phyloP scores from a whole-genome alignment of 805 yeast species.

The Yueomyces sinensis region DNA sequence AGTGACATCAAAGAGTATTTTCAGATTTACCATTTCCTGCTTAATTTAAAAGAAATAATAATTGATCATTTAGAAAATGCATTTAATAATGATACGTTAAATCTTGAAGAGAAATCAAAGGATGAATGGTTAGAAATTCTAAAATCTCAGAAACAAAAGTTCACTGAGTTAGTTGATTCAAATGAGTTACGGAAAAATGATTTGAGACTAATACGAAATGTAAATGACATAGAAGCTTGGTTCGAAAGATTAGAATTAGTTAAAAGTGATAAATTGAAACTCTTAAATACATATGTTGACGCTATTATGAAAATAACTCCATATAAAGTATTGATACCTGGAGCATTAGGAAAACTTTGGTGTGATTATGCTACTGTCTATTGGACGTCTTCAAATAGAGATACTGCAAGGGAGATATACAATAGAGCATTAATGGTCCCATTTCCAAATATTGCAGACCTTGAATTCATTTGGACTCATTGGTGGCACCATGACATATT shows the following conservation, averaged over 20 bases:
- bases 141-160: slow-evolving; percentile 27
- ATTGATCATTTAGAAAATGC: slow-evolving; percentile 12
- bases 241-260: slow-evolving; percentile 40
- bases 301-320: slow-evolving; percentile 64
- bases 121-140: slow-evolving; percentile 27
- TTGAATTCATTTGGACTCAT: slow-evolving; percentile 54
- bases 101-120: background rate
- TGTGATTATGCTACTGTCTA: slow-evolving; percentile 52
- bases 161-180: slow-evolving; percentile 43
- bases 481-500: slow-evolving; percentile 67
- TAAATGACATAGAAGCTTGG: slow-evolving; percentile 59
- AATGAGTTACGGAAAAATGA: slow-evolving; percentile 53
- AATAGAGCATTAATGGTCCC: slow-evolving; percentile 62
- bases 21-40: slow-evolving; percentile 41
- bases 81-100: background rate
- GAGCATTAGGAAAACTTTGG: slow-evolving; percentile 54
- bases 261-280: slow-evolving; percentile 22
- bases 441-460: slow-evolving; percentile 44
- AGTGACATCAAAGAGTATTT: no score
- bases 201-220: slow-evolving; percentile 46
- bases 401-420: slow-evolving; percentile 48
- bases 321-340: slow-evolving; percentile 25
- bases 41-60: slow-evolving; percentile 43
- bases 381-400: slow-evolving; percentile 38
- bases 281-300: slow-evolving; percentile 34